phyloP scores from a whole-genome alignment of 495 filamentous ascomycete genomes.

The Xylaria intraflava region DNA sequence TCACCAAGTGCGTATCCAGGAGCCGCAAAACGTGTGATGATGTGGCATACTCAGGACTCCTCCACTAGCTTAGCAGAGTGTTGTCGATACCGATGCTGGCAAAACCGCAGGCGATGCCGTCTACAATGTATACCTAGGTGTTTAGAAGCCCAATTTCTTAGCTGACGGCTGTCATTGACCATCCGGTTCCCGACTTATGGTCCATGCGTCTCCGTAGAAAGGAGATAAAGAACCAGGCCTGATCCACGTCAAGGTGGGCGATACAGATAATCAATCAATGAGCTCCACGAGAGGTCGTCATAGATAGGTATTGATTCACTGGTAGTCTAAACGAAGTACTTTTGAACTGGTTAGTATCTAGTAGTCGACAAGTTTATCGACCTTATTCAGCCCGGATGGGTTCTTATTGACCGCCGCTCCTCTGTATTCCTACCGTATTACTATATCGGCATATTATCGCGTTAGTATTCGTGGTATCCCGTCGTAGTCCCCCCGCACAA shows the following conservation, averaged over 20 bases:
- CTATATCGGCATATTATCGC: too few relatives aligned
- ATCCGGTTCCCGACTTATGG: conserved; percentile 32
- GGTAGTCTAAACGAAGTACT: too few relatives aligned
- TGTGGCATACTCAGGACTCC: conserved; percentile 21
- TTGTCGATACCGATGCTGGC: conserved; percentile 28
- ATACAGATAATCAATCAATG: too few relatives aligned
- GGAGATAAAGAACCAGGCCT: conserved; percentile 19
- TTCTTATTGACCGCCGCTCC: too few relatives aligned
- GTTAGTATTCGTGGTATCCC: too few relatives aligned
- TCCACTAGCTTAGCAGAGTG: conserved; percentile 23
- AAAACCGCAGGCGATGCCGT: conserved; percentile 26
- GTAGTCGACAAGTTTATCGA: too few relatives aligned
- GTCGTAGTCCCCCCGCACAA: not conserved
- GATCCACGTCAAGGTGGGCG: conserved; percentile 17
- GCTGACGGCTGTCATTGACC: conserved; percentile 4
- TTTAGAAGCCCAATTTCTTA: conserved; percentile 26
- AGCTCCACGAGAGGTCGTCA: too few relatives aligned
- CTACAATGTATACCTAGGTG: conserved; percentile 31
- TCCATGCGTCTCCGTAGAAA: conserved; percentile 18
- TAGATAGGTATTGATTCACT: too few relatives aligned
- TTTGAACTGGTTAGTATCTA: too few relatives aligned
- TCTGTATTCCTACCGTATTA: too few relatives aligned
- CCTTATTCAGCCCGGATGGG: too few relatives aligned
- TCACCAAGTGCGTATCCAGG: not conserved
- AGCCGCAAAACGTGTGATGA: not conserved